Evolutionary conservation across 805 yeast genomes (phyloP), one percentile per base, ranked within the genome.

Genomic region (Priceomyces carsonii): DNA sequence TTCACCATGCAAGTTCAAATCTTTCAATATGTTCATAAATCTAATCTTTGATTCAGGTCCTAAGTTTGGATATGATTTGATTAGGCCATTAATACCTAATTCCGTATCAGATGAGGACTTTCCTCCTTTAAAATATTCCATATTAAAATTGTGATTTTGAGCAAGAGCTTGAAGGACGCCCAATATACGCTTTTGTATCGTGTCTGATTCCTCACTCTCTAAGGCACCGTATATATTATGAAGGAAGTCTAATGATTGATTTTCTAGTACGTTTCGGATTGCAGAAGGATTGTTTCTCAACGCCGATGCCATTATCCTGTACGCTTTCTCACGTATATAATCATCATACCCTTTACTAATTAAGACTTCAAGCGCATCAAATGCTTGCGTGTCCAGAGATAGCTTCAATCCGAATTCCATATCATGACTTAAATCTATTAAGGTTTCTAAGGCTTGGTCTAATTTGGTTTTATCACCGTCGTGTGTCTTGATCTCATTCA

Each of bases 211-310:
- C 3, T 33, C 22, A 3, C 36, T 28, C 3, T 30, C 24, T 36
- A 66, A 53, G n/a, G 47, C 40, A 1, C 31, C 31, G 28, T 57
- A 57, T 17, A 59, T 43, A 9, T 39, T 37, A 8, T 43, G 42
- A 5, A 59, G 39, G 29, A 55, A 55, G 10, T 16, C 36, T 12
- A 29, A 24, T 7, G 47, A 36, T 25, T 53, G 52, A 17, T 51
- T 47, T 4, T 43, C 36, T 21, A 62, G 39, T 9, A 73, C 60
- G 35, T 66, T 66, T 2, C 57, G 56, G 2, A 71, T 43, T 0
- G 89, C 88, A 2, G 73, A 75, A 2, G 78, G 79, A 52, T 89
- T 89, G 54, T 88, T 88, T 48, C 96, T 71, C 29, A 88, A 57
- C 4, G 90, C 59, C 4, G 86, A 71, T 0, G 85, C 81, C 39